phyloP scores from a whole-genome alignment of 2,329 filamentous ascomycete genomes.

The Alternaria atra region DNA sequence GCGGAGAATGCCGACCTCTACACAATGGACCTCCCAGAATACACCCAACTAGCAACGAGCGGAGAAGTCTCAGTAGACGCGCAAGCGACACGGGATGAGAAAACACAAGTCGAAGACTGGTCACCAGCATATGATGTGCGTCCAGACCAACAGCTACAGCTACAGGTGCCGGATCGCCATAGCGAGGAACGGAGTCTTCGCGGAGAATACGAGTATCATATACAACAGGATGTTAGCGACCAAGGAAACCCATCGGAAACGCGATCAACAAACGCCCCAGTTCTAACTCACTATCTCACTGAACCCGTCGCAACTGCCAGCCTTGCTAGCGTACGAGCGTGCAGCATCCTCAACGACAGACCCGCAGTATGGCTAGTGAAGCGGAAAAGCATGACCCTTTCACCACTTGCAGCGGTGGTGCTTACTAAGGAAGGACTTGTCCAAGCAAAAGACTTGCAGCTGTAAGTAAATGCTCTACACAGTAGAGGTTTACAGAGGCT shows the following conservation, averaged over 20 bases:
- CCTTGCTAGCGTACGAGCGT: slow-evolving; percentile 23
- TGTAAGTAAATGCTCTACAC: slow-evolving; percentile 24
- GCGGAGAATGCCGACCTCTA: slow-evolving; percentile 30
- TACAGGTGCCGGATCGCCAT: not conserved
- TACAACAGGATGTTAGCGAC: not conserved
- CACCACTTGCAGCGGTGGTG: slow-evolving; percentile 39
- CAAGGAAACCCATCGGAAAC: not conserved
- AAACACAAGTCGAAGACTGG: slow-evolving; percentile 3
- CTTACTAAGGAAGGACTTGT: slow-evolving; percentile 40
- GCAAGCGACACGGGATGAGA: slow-evolving; percentile 22
- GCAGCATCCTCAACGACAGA: slow-evolving; percentile 34
- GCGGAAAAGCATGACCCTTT: slow-evolving; percentile 33
- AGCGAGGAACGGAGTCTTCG: not conserved
- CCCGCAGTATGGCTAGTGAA: slow-evolving; percentile 42
- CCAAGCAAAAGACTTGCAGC: slow-evolving; percentile 34
- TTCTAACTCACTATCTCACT: not conserved
- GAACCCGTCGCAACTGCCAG: not conserved
- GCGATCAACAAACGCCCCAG: not conserved
- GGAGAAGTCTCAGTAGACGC: slow-evolving; percentile 31
- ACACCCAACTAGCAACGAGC: slow-evolving; percentile 21
- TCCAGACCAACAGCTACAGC: not conserved
- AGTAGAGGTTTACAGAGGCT: not conserved
- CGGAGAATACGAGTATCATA: not conserved
- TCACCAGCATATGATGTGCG: not conserved
- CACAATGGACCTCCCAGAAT: slow-evolving; percentile 28